These are phyloP conservation scores for Phytophthora constricta DNA, from an alignment of 352 stramenopile genomes.

Conservation along the genomic window DNA sequence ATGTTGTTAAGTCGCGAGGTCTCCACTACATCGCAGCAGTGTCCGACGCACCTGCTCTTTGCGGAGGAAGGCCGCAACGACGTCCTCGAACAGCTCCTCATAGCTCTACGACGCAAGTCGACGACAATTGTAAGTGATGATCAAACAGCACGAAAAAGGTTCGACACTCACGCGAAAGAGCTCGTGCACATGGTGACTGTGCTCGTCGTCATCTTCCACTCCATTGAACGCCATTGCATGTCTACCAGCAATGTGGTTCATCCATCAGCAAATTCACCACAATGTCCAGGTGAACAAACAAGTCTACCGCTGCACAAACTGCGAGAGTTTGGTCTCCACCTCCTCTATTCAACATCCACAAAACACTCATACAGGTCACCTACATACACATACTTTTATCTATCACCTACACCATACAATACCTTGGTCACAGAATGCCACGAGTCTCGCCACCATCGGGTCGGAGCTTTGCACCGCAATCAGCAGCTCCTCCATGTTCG, in stretches of 20 bases:
- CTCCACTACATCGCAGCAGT: neutral
- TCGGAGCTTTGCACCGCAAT: conserved; percentile 52
- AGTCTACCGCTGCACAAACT: conserved; percentile 30
- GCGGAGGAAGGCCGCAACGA: conserved; percentile 49
- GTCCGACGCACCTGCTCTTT: conserved; percentile 33
- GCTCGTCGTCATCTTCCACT: conserved; percentile 41
- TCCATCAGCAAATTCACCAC: neutral
- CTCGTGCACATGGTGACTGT: conserved; percentile 44
- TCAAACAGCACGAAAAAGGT: neutral
- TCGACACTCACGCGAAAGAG: conserved; percentile 48
- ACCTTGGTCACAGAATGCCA: conserved; percentile 50
- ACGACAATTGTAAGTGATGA: conserved; percentile 3
- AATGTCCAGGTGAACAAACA: neutral
- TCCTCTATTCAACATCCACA: conserved; percentile 29
- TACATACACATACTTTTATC: neutral
- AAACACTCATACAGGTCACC: neutral
- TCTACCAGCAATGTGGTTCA: conserved; percentile 12
- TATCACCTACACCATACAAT: neutral
- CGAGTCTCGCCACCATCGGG: conserved; percentile 44
- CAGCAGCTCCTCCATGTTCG: conserved; percentile 50
- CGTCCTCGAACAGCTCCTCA: conserved; percentile 56
- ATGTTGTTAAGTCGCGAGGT: conserved; percentile 8
- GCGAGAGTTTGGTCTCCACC: conserved; percentile 21
- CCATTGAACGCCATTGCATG: conserved; percentile 48
- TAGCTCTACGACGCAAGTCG: conserved; percentile 42